phyloP scores from a whole-genome alignment of 805 yeast species.

The Candida adriatica region DNA sequence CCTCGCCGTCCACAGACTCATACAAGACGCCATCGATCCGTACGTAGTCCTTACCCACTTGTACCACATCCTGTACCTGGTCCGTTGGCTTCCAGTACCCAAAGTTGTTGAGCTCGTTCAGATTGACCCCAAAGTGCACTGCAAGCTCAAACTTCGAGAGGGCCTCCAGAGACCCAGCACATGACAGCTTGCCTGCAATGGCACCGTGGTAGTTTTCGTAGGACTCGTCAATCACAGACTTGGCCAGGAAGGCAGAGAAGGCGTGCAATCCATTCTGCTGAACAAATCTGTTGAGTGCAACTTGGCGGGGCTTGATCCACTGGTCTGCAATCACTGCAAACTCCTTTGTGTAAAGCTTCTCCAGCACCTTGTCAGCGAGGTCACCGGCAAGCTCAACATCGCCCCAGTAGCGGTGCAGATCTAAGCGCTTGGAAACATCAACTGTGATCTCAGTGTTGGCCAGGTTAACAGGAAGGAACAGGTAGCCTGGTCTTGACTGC shows the following conservation, averaged over 20 bases:
- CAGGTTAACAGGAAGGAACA: slow-evolving; percentile 61
- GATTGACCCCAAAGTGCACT: slow-evolving; percentile 59
- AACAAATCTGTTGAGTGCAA: slow-evolving; percentile 40
- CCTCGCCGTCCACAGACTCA: slow-evolving; percentile 14
- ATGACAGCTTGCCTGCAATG: slow-evolving; percentile 55
- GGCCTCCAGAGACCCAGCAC: slow-evolving; percentile 35
- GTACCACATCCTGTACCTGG: slow-evolving; percentile 15
- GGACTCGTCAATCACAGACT: slow-evolving; percentile 31
- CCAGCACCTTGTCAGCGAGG: slow-evolving; percentile 39
- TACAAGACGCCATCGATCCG: slow-evolving; percentile 13
- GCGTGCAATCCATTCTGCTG: slow-evolving; percentile 21
- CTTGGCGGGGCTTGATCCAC: slow-evolving; percentile 50
- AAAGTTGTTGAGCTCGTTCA: slow-evolving; percentile 48
- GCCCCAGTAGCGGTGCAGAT: slow-evolving; percentile 18
- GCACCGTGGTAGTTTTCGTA: slow-evolving; percentile 55
- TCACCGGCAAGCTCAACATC: slow-evolving; percentile 24
- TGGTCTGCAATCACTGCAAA: slow-evolving; percentile 74
- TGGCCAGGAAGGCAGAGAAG: slow-evolving; percentile 13
- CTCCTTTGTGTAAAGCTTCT: slow-evolving; percentile 38
- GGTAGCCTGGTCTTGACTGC: slow-evolving; percentile 62
- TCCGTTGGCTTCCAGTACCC: slow-evolving; percentile 5
- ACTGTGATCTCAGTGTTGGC: slow-evolving; percentile 32
- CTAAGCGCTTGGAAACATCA: slow-evolving; percentile 21
- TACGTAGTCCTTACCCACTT: slow-evolving; percentile 22
- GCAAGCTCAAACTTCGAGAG: slow-evolving; percentile 56